These are phyloP conservation scores for Mitragyna speciosa DNA, from an alignment of 257 asterid genomes.

Conservation along the genomic window DNA sequence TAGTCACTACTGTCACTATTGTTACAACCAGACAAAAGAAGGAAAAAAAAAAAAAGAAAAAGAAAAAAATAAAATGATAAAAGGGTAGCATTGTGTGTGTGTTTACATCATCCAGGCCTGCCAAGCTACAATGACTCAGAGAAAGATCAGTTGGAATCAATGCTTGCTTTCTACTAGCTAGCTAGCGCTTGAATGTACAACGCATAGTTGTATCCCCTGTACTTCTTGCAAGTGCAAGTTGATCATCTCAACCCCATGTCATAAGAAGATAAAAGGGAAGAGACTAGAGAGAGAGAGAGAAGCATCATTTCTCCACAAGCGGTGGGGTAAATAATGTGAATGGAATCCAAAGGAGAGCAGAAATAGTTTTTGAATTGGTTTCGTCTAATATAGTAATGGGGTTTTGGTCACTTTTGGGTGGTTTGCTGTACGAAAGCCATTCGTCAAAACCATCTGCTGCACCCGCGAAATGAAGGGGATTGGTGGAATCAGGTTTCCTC, in stretches of 20 bases:
- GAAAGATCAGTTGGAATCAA: background rate
- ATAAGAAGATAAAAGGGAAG: background rate
- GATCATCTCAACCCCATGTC: background rate
- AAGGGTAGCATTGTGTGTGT: background rate
- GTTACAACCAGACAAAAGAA: no score
- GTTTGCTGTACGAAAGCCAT: constrained; percentile 13
- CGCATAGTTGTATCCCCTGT: background rate
- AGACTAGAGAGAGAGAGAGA: no score
- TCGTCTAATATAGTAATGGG: constrained; percentile 6
- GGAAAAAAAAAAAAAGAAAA: no score
- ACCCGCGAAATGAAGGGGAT: constrained; percentile 25
- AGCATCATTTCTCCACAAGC: background rate
- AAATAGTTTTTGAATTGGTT: background rate
- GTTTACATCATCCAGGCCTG: background rate
- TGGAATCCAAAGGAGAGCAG: constrained; percentile 17
- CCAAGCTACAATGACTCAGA: constrained; percentile 4
- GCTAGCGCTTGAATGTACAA: no score
- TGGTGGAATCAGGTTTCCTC: constrained; percentile 36
- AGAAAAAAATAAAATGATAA: no score
- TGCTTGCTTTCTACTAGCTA: background rate
- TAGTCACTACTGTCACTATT: no score
- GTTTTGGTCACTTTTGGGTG: background rate
- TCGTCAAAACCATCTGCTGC: constrained; percentile 21
- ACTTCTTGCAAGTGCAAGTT: constrained; percentile 1
- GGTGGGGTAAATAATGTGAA: constrained; percentile 24